Conservation (phyloP, 2,329 filamentous ascomycete species). For the Drechslerella stenobrocha region DNA sequence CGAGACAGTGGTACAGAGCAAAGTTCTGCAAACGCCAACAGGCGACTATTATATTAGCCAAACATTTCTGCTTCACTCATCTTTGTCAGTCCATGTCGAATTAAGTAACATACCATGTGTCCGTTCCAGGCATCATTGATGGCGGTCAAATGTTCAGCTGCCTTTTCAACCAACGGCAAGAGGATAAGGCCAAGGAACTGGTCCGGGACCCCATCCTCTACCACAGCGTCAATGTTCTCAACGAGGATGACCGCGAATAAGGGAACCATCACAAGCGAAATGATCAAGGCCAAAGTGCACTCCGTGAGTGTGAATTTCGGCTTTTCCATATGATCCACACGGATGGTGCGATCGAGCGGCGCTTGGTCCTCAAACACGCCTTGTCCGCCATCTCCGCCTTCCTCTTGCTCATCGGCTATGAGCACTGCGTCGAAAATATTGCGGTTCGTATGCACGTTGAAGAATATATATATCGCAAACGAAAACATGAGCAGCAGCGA, state of each 20-base stretch:
- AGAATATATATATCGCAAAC: conserved; percentile 68
- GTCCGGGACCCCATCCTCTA: conserved; percentile 60
- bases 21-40: conserved; percentile 67
- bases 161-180: conserved; percentile 80
- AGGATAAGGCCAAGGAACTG: conserved; percentile 73
- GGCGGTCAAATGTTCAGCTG: conserved; percentile 80
- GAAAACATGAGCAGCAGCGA: conserved; percentile 71
- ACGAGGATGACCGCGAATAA: conserved; percentile 75
- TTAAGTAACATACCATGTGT: conserved; percentile 56
- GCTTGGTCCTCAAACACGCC: conserved; percentile 70
- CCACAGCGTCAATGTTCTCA: conserved; percentile 69
- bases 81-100: conserved; percentile 36
- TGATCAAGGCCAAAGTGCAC: conserved; percentile 66
- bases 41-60: conserved; percentile 7
- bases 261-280: conserved; percentile 71
- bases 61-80: no score
- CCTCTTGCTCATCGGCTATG: conserved; percentile 69
- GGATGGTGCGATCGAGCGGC: conserved; percentile 64
- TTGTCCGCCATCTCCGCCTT: conserved; percentile 72
- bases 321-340: conserved; percentile 62
- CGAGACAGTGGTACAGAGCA: conserved; percentile 80
- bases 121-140: conserved; percentile 83
- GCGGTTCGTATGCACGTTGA: conserved; percentile 76
- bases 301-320: conserved; percentile 75
- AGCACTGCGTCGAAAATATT: conserved; percentile 75